Evolutionary conservation across 495 filamentous ascomycete species (phyloP), one percentile per base, ranked within the genome.

Genomic region (Penicillium samsonianum): DNA sequence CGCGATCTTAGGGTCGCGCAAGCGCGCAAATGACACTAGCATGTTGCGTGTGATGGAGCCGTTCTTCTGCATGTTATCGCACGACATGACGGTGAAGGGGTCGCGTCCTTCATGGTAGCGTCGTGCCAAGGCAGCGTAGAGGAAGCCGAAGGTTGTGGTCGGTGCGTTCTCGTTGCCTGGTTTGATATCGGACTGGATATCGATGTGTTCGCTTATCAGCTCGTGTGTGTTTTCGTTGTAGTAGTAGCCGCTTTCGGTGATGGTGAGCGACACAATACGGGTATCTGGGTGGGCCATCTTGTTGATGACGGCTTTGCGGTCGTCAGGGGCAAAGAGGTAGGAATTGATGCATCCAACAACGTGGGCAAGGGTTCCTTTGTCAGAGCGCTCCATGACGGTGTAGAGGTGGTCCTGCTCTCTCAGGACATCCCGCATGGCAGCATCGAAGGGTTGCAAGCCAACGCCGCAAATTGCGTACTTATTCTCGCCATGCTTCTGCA

Each of bases 61-160:
- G 62, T 80, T 80, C 68, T 78, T 78, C 67, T 78, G 73, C 77
- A 80, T 80, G 64, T 80, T 80, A 56, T 80, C 77, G 57, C 77
- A 80, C 8, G 77, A 80, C 70, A 80, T 67, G 43, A 78, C 75
- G 57, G 77, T 80, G 67, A 80, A 80, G 23, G 77, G 77, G 42
- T 71, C 72, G 40, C 78, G 71, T 4, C 77, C 77, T 38, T 72
- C 63, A 57, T 68, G 44, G 50, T 72, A 62, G 43, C 77, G 77
- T 3, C 71, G 69, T 5, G 65, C 71, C 41, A 80, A 61, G 35
- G 77, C 77, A 42, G 75, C 74, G 62, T 76, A 78, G 46, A 80
- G 73, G 65, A 78, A 80, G 37, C 77, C 77, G 50, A 78, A 80
- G 22, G 74, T 78, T 31, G 77, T 80, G 48, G 64, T 68, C 0